Conservation (phyloP, 2,329 filamentous ascomycete species). For the Laburnicola sp. region DNA sequence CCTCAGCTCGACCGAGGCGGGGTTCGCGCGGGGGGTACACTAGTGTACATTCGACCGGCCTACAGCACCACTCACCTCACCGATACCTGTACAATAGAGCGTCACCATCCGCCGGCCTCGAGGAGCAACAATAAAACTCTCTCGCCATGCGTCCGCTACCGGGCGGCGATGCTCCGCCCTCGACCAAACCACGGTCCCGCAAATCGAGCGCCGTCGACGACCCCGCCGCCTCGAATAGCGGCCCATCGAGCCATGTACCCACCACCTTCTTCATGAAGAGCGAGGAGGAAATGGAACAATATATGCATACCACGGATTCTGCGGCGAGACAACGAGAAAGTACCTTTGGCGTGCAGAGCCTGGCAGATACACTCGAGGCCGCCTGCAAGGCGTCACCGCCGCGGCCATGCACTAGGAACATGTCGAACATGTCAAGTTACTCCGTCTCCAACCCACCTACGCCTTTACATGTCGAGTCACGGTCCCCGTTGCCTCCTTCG, state of each 20-base stretch:
- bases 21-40: no score
- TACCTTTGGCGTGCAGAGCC: constrained; percentile 61
- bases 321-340: constrained; percentile 43
- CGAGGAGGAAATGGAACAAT: constrained; percentile 54
- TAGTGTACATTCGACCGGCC: neutral
- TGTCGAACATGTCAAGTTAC: constrained; percentile 28
- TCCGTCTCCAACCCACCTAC: constrained; percentile 29
- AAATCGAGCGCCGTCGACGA: constrained; percentile 44
- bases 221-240: constrained; percentile 16
- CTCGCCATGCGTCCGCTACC: constrained; percentile 39
- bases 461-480: constrained; percentile 27
- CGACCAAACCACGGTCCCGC: constrained; percentile 39
- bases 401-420: constrained; percentile 26
- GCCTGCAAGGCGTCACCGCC: constrained; percentile 31
- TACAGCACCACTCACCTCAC: constrained; percentile 4
- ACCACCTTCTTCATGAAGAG: constrained; percentile 64
- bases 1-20: no score
- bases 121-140: neutral
- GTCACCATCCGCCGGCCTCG: neutral
- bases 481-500: constrained; percentile 53
- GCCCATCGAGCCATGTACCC: constrained; percentile 46
- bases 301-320: constrained; percentile 28
- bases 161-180: constrained; percentile 41
- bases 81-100: neutral
- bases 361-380: constrained; percentile 56